phyloP scores from a whole-genome alignment of 306 rosid genomes.

The Rubus parviflorus region DNA sequence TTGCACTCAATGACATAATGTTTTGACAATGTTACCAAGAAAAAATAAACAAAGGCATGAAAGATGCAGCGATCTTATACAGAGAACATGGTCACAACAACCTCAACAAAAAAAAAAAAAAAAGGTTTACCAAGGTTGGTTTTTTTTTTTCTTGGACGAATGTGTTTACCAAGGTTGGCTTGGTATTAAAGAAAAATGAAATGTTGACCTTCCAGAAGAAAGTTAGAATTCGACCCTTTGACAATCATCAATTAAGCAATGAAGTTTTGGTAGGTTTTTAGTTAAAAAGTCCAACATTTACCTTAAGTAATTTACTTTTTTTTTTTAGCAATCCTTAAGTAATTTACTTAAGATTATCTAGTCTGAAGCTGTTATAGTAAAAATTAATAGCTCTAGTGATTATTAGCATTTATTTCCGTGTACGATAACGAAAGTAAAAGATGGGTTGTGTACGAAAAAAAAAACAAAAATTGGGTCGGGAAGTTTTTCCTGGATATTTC shows the following conservation, averaged over 20 bases:
- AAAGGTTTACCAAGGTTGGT: neutral
- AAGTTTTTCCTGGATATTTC: neutral
- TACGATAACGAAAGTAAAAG: neutral
- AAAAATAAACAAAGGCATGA: neutral
- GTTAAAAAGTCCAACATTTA: neutral
- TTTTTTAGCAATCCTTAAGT: too few relatives aligned
- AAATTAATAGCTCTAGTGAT: too few relatives aligned
- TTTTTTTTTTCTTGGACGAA: too few relatives aligned
- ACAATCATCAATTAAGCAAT: constrained; percentile 1
- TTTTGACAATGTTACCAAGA: constrained; percentile 1
- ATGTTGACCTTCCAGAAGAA: constrained; percentile 51
- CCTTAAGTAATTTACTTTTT: neutral
- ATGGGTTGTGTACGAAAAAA: neutral
- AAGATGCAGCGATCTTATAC: neutral
- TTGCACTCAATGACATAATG: neutral
- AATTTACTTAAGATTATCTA: too few relatives aligned
- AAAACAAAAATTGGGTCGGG: neutral
- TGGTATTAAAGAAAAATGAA: neutral
- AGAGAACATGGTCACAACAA: neutral
- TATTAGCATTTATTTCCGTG: too few relatives aligned
- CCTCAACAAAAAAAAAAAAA: neutral
- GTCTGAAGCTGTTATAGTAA: too few relatives aligned
- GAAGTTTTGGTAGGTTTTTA: constrained; percentile 23
- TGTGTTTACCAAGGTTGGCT: neutral
- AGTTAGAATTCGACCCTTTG: constrained; percentile 35